Evolutionary conservation across 179 eudicot species (phyloP), one percentile per base, ranked within the genome.

Genomic region (Actinidia polygama): DNA sequence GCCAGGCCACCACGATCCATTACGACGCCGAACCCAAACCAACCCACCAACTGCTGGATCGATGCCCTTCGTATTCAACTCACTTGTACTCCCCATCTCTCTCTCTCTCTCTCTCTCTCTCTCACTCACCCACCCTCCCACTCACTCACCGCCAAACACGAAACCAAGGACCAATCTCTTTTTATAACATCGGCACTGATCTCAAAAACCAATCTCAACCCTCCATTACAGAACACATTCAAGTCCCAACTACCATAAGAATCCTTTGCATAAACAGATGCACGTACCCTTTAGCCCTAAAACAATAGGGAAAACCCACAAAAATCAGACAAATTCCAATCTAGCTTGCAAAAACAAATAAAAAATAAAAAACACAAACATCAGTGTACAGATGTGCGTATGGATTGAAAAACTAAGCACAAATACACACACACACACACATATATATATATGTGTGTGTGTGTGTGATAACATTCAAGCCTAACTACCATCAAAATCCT

Each of bases 1-100:
- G 68, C 96, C 98, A 54, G 96, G 96, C 98, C 98, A 94, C 98
- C 98, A 95, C 3, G 93, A 88, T 87, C 98, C 98, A 53, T 95
- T 95, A 83, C 92, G 84, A 75, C 98, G 86, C 58, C 89, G 92
- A 16, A 95, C 94, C 98, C 98, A 95, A 71, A 95, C 97, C 85
- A 94, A 87, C 80, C 88, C 95, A n/a, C 97, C 93, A 64, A 85
- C 88, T 0, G 90, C 77, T 4, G 82, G 73, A 83, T 91, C 92
- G 57, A 94, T 84, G 78, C 68, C 80, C 73, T 84, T 89, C n/a
- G 78, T 81, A 16, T 78, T 81, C 72, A 81, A 75, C 54, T 82
- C 91, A 72, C 81, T 78, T 58, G 90, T 55, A 86, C 85, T 87
- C 80, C 90, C 95, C 98, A 94, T 93, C 57, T 81, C 81, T 74